These are phyloP conservation scores for Corylus heterophylla DNA, from an alignment of 306 rosid species.

Conservation along the genomic window DNA sequence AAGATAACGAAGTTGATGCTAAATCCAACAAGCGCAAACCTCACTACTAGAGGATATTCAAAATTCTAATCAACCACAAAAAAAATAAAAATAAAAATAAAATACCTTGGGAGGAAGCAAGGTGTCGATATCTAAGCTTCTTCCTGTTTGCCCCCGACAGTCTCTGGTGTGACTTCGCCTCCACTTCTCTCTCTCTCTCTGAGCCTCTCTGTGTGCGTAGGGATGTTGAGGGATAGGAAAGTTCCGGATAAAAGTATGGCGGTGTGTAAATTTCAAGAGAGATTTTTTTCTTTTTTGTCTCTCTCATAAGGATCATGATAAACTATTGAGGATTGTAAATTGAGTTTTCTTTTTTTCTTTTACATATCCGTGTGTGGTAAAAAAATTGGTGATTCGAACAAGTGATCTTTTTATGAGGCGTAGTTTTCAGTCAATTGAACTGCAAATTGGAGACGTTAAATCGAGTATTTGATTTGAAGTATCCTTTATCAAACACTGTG, in stretches of 20 bases:
- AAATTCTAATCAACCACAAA: neutral
- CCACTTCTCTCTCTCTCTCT: constrained; percentile 33
- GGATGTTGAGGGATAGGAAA: neutral
- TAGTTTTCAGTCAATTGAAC: too few species aligned
- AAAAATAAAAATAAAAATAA: neutral
- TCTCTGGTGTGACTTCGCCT: constrained; percentile 80
- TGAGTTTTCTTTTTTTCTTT: too few species aligned
- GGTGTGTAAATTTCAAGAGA: neutral
- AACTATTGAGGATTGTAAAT: too few species aligned
- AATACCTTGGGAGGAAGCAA: constrained; percentile 83
- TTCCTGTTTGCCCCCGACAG: constrained; percentile 88
- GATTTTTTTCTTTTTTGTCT: too few species aligned
- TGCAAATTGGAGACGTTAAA: too few species aligned
- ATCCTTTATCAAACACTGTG: too few species aligned
- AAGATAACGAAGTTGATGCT: neutral
- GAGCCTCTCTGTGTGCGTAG: neutral
- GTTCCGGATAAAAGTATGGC: neutral
- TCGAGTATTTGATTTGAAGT: too few species aligned
- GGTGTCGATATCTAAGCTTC: constrained; percentile 70
- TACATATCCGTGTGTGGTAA: too few species aligned
- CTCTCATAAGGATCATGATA: too few species aligned
- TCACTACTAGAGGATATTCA: neutral
- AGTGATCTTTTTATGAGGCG: too few species aligned
- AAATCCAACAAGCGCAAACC: neutral
- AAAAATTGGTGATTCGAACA: too few species aligned